These are phyloP conservation scores for Ocimum tenuiflorum DNA, from an alignment of 257 asterid genomes.

Conservation along the genomic window DNA sequence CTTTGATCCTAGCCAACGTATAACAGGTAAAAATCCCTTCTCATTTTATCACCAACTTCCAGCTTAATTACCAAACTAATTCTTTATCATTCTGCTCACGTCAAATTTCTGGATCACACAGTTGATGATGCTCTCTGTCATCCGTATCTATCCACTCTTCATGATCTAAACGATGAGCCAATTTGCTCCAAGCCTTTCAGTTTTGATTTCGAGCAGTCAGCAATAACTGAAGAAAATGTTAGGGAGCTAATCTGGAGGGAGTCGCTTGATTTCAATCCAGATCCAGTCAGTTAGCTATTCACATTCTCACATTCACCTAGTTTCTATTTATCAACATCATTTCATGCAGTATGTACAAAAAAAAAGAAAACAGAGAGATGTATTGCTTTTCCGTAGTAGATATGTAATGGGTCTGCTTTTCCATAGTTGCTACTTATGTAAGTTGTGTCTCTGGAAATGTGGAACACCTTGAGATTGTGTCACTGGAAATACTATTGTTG, in stretches of 20 bases:
- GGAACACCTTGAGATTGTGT: neutral
- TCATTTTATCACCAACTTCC: neutral
- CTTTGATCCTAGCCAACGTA: constrained; percentile 68
- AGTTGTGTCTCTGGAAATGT: neutral
- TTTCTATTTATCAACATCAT: constrained; percentile 7
- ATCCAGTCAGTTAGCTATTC: constrained; percentile 24
- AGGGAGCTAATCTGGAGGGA: constrained; percentile 71
- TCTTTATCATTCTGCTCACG: constrained; percentile 10
- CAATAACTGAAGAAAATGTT: constrained; percentile 44
- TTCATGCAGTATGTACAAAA: constrained; percentile 16
- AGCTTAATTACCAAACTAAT: neutral
- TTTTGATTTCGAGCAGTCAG: constrained; percentile 59
- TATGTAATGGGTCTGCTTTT: neutral
- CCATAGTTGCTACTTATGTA: neutral
- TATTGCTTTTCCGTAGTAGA: neutral
- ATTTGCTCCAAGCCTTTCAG: constrained; percentile 49
- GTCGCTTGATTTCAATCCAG: constrained; percentile 47
- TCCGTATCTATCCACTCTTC: constrained; percentile 71
- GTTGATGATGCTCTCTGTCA: constrained; percentile 86
- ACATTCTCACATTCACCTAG: neutral
- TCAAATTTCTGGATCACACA: constrained; percentile 26
- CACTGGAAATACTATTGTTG: neutral
- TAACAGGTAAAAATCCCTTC: constrained; percentile 46
- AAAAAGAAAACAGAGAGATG: too few species aligned
- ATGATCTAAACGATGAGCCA: constrained; percentile 79